phyloP scores from a whole-genome alignment of 2,329 filamentous ascomycete species.

The Calonectria pauciramosa region DNA sequence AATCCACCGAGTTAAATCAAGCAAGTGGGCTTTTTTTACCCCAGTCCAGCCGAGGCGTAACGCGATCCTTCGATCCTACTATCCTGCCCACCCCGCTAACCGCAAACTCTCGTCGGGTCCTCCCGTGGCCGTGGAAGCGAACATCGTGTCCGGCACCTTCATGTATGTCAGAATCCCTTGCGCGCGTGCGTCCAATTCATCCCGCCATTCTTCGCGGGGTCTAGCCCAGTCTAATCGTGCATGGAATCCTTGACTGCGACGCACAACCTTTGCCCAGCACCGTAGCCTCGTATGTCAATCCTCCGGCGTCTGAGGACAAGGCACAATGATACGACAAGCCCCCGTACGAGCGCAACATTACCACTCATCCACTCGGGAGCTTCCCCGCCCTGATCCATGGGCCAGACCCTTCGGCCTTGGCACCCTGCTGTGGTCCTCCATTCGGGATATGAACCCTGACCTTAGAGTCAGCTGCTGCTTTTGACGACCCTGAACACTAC shows the following conservation, averaged over 20 bases:
- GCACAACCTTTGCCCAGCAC: constrained; percentile 4
- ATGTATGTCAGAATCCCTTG: constrained; percentile 20
- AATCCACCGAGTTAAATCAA: not conserved
- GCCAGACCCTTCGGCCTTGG: constrained; percentile 7
- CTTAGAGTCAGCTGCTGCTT: constrained; percentile 6
- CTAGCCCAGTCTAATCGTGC: constrained; percentile 11
- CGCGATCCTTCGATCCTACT: constrained; percentile 11
- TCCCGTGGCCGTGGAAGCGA: constrained; percentile 10
- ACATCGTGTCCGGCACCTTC: not conserved
- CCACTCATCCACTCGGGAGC: constrained; percentile 12
- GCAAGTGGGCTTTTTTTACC: not conserved
- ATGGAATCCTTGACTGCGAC: constrained; percentile 13
- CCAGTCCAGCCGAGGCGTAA: constrained; percentile 12
- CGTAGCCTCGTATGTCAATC: constrained; percentile 17
- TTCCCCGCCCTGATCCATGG: constrained; percentile 2
- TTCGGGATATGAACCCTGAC: not conserved
- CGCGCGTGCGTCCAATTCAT: constrained; percentile 11
- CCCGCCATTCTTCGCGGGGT: not conserved
- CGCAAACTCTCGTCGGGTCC: constrained; percentile 22
- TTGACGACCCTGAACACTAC: constrained; percentile 13
- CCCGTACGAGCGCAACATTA: not conserved
- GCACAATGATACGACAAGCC: not conserved
- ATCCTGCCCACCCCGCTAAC: constrained; percentile 16
- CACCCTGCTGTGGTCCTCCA: not conserved
- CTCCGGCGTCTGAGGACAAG: constrained; percentile 11